phyloP scores from a whole-genome alignment of 495 filamentous ascomycete genomes.

The Aspergillus saccharolyticus region DNA sequence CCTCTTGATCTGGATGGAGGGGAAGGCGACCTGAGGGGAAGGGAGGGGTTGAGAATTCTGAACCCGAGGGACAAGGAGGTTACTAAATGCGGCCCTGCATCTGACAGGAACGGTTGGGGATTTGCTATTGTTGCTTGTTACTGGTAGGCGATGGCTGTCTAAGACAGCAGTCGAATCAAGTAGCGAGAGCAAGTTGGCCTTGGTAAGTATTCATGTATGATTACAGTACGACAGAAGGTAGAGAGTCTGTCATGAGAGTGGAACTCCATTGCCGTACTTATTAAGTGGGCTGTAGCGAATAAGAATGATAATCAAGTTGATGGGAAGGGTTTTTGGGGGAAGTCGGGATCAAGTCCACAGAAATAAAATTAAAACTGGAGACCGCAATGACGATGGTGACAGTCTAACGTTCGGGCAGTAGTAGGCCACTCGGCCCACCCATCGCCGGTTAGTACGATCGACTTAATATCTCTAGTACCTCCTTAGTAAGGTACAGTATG shows the following conservation, averaged over 20 bases:
- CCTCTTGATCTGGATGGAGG: not conserved
- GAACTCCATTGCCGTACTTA: not conserved
- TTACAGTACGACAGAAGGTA: not conserved
- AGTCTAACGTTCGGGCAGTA: conserved; percentile 1
- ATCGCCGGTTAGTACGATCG: conserved; percentile 1
- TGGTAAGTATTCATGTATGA: conserved; percentile 4
- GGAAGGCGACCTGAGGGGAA: not conserved
- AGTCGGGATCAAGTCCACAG: conserved; percentile 1
- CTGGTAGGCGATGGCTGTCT: not conserved
- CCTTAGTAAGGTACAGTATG: too few species aligned
- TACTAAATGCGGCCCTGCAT: conserved; percentile 3
- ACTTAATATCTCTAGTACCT: too few species aligned
- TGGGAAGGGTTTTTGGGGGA: not conserved
- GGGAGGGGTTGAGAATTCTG: not conserved
- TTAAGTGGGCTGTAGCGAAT: not conserved
- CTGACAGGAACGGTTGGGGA: not conserved
- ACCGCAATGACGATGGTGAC: not conserved
- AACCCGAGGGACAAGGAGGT: not conserved
- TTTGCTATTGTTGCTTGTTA: not conserved
- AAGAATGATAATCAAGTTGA: not conserved
- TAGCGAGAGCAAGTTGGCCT: not conserved
- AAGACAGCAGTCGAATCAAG: not conserved
- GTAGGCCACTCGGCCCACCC: not conserved
- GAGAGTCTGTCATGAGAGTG: too few species aligned
- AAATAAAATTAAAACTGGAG: not conserved